Evolutionary conservation across 2,329 filamentous ascomycete genomes (phyloP), one percentile per base, ranked within the genome.

Genomic region (Ophiostoma populinum): DNA sequence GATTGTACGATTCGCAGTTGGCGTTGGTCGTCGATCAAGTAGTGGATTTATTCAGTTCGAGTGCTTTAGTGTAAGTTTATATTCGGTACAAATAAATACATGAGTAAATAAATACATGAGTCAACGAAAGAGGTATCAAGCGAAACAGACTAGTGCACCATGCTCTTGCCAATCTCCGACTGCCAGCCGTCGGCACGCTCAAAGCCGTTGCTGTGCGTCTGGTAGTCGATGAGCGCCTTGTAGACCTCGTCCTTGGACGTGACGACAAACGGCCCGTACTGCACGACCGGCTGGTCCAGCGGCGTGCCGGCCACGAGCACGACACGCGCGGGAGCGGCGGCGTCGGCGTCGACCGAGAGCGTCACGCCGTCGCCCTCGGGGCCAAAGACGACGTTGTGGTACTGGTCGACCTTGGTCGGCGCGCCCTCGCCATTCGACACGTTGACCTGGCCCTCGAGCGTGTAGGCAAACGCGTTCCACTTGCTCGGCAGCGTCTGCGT

Each of bases 381-480:
- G 47, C 83, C 76, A 50, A 95, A 93, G 6, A 94, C 81, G 17
- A 90, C 80, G 51, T 90, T 94, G 57, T 94, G 75, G 53, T 74
- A 94, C 50, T 80, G 68, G 37, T 63, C 62, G 11, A 87, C 67
- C 3, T 58, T 58, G 34, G 32, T 21, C 18, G 27, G 16, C 46
- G 59, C 55, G 37, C 61, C 52, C 6, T 48, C 54, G 16, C 62
- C 70, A 28, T 55, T 62, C 44, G 65, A 74, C 53, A 78, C 80
- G 46, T 61, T 59, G 2, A 73, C 74, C 7, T 66, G 70, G 16
- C 87, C 87, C 40, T 75, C 65, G n/a, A 95, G 63, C 4, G 73
- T 77, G 54, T 94, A 95, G 12, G 77, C 75, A 49, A 95, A 95
- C 2, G 81, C 74, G 53, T 92, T 94, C 82, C 85, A 95, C 19